Conservation (phyloP, 495 filamentous ascomycete genomes). For the Podospora pseudoanserina region DNA sequence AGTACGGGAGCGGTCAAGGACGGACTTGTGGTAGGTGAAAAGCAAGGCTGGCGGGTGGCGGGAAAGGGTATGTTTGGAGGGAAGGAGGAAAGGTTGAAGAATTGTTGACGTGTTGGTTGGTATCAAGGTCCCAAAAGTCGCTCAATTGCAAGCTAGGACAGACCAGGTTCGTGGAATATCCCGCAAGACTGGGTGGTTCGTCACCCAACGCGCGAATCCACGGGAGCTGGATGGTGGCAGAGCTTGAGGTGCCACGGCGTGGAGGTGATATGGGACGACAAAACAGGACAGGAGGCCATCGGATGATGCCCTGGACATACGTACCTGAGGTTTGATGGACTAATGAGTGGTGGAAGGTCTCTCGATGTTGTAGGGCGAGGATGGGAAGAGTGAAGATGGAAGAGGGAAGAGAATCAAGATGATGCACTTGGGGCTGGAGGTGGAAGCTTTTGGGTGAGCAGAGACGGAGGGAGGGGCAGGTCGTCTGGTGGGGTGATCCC, state of each 20-base stretch:
- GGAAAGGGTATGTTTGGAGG: background rate
- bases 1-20: constrained; percentile 10
- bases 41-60: background rate
- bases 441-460: constrained; percentile 26
- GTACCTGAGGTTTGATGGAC: constrained; percentile 18
- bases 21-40: background rate
- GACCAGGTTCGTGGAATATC: constrained; percentile 21
- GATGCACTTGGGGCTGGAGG: constrained; percentile 11
- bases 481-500: constrained; percentile 33
- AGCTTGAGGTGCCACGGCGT: constrained; percentile 3
- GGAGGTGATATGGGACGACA: constrained; percentile 1
- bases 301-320: background rate
- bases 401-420: constrained; percentile 12
- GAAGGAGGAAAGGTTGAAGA: constrained; percentile 4
- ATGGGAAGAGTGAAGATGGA: constrained; percentile 6
- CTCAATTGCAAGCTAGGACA: constrained; percentile 21
- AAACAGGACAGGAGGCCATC: constrained; percentile 4
- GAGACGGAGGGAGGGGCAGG: constrained; percentile 31
- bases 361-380: constrained; percentile 9
- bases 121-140: constrained; percentile 21
- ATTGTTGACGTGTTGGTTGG: constrained; percentile 4
- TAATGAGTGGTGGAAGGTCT: constrained; percentile 11
- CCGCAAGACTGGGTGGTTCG: constrained; percentile 19
- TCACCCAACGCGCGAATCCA: constrained; percentile 5
- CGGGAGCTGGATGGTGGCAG: constrained; percentile 10